Percentiles rank a stretch among this genome's conserved stretches.
Evolutionary conservation across 176 grass and related monocot species (phyloP).

Genomic region (Oryza meyeriana): DNA sequence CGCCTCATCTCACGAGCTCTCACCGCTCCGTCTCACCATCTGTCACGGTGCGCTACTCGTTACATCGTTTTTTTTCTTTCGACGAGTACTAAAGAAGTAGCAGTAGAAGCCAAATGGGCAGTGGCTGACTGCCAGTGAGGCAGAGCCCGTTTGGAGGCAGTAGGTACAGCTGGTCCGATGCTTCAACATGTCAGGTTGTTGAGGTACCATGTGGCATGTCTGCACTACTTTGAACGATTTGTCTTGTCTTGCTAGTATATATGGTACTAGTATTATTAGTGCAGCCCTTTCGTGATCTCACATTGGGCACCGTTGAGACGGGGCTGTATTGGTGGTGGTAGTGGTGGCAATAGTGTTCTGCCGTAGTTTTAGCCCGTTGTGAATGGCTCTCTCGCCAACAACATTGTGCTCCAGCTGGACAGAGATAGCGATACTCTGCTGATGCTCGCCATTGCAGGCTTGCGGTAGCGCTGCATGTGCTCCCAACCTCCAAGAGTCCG

Average conservation of each 20-base stretch:
- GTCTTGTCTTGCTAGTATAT: not conserved
- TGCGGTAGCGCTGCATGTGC: not conserved
- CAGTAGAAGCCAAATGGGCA: not conserved
- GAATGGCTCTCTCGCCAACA: not conserved
- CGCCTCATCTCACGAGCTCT: not conserved
- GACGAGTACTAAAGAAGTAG: not conserved
- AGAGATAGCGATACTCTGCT: not conserved
- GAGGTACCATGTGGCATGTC: not conserved
- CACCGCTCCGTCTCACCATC: not conserved
- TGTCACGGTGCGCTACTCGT: not conserved
- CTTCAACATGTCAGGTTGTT: not conserved
- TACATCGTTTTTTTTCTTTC: not conserved
- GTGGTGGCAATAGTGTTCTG: not conserved
- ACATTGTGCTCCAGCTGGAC: not conserved
- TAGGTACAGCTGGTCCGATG: not conserved
- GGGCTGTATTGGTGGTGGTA: not conserved
- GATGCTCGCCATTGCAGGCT: not conserved
- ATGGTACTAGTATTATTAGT: not conserved
- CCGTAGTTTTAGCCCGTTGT: not conserved
- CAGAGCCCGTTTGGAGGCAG: not conserved
- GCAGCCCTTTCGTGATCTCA: not conserved
- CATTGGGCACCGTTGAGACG: not conserved
- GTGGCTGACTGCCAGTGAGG: not conserved
- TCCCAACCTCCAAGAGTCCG: not conserved
- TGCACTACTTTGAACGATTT: not conserved